These are phyloP conservation scores for Suhomyces wounanorum DNA, from an alignment of 1,139 yeast genomes.

Conservation along the genomic window DNA sequence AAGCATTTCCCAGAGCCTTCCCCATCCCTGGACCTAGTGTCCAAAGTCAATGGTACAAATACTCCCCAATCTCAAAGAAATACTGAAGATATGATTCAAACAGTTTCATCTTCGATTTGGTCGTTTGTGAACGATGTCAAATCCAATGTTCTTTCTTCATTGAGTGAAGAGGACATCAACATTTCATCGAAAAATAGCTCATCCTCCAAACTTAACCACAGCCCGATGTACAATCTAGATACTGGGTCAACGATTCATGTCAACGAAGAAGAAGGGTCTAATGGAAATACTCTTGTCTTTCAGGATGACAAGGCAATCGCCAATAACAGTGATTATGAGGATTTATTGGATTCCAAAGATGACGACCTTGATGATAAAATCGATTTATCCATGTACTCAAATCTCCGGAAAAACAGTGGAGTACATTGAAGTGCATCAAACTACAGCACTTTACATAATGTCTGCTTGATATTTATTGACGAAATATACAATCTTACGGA, in stretches of 20 bases:
- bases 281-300: conserved; percentile 10
- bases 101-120: conserved; percentile 49
- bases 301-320: conserved; percentile 7
- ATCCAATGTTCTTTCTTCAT: conserved; percentile 38
- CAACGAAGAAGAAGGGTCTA: conserved; percentile 12
- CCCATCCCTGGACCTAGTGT: background rate
- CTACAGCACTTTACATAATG: background rate
- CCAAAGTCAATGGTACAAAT: background rate
- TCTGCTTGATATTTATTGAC: background rate
- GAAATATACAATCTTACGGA: background rate
- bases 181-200: conserved; percentile 4
- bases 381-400: conserved; percentile 32
- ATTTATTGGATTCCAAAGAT: conserved; percentile 9
- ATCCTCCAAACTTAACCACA: conserved; percentile 2
- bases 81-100: conserved; percentile 33
- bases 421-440: background rate
- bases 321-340: conserved; percentile 20
- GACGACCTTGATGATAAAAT: conserved; percentile 26
- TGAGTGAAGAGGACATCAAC: conserved; percentile 30
- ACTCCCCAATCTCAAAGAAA: background rate
- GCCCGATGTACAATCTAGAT: conserved; percentile 29
- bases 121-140: conserved; percentile 49
- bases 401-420: conserved; percentile 9
- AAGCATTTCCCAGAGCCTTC: conserved; percentile 10
- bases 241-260: conserved; percentile 31